Base-by-base conservation (phyloP, 371 early-diverging fungal genomes). In the Thermomucor indicae-seudaticae region DNA sequence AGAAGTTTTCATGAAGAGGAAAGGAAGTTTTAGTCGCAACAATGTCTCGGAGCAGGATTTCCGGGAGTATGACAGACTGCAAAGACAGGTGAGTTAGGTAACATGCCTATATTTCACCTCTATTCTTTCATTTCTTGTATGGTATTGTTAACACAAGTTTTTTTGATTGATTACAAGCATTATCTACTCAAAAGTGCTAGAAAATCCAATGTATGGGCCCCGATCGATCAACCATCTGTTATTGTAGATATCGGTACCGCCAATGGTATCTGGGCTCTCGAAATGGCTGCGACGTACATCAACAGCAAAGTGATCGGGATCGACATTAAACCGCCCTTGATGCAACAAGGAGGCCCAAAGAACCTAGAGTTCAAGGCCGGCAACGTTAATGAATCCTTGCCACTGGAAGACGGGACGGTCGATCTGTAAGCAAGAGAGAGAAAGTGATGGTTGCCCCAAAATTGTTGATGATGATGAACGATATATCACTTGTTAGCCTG, bases 201-300 rank as follows among this genome's bases (percentile, higher is more conserved):
- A 30, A 69, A 71, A 47, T 49, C 62, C n/a, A 75, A 75, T 44
- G 31, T 45, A 11, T 58, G 57, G 53, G 60, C 60, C 14, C 48
- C 60, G 14, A 41, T 70, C 20, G 32, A 43, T 10, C 46, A 52
- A 7, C 45, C 65, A 6, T 63, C 61, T 27, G 62, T 58, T 20
- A 67, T 75, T 43, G 43, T 81, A 44, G 78, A 79, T 46, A 57
- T 74, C n/a, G 82, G 79, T 16, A 75, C 74, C 41, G 79, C 73
- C 35, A 66, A 75, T 60, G 63, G 63, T 39, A 70, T 73, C 16
- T 83, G 83, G 83, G 71, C 60, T 1, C 25, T 54, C 2, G 60
- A 59, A 39, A 59, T 59, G 60, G 60, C 60, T 34, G 47, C 40
- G 28, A 65, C 72, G 45, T 72, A 65, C 43, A 63, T 63, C 2